Conservation (phyloP, 768 basidiomycete genomes). For the Mycena kentingensis region DNA sequence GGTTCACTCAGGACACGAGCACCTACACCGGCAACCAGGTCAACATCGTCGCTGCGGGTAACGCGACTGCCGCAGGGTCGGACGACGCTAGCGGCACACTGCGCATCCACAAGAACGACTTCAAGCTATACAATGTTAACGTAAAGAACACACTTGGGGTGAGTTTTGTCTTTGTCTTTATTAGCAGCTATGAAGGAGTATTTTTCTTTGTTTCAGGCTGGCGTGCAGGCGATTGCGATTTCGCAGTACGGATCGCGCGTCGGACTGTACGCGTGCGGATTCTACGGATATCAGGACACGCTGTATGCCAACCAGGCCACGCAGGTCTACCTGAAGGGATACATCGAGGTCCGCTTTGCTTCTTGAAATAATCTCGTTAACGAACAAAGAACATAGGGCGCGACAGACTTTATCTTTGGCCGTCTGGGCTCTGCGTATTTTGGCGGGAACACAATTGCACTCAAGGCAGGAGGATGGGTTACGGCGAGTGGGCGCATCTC, state of each 20-base stretch:
- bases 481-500: constrained; percentile 52
- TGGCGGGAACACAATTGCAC: constrained; percentile 49
- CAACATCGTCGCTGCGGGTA: constrained; percentile 39
- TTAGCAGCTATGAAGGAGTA: no score
- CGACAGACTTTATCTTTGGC: constrained; percentile 55
- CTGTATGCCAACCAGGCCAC: constrained; percentile 47
- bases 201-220: no score
- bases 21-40: constrained; percentile 43
- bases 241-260: constrained; percentile 50
- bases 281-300: constrained; percentile 53
- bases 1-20: constrained; percentile 44
- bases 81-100: constrained; percentile 52
- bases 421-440: constrained; percentile 39
- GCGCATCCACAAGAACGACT: constrained; percentile 49
- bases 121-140: constrained; percentile 53
- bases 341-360: constrained; percentile 49
- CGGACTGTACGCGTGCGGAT: constrained; percentile 48
- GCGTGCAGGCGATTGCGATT: constrained; percentile 50
- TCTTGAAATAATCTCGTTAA: not conserved
- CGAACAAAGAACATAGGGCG: constrained; percentile 44
- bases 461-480: constrained; percentile 45
- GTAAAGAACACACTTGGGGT: constrained; percentile 51
- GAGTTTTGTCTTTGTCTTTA: no score
- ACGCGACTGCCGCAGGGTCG: constrained; percentile 40
- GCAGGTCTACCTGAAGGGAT: constrained; percentile 49